These are phyloP conservation scores for Salix exigua DNA, from an alignment of 345 rosid species.

Conservation along the genomic window DNA sequence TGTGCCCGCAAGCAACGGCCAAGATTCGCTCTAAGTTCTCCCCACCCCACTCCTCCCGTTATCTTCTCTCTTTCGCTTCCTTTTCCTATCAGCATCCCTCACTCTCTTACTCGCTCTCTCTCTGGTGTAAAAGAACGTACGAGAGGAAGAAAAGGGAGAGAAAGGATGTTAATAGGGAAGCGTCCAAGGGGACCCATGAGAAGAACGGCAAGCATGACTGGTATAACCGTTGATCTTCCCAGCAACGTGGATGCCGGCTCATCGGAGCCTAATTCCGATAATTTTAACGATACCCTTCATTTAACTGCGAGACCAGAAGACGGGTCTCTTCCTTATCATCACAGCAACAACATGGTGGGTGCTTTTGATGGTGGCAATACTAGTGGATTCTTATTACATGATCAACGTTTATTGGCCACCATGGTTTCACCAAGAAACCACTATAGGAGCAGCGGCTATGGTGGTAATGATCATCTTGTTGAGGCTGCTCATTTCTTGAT, in stretches of 20 bases:
- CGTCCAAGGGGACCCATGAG: conserved; percentile 57
- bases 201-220: conserved; percentile 72
- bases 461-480: not conserved
- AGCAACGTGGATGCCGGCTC: conserved; percentile 17
- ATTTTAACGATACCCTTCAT: not conserved
- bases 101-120: conserved; percentile 14
- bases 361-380: not conserved
- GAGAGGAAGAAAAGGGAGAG: conserved; percentile 11
- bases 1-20: conserved; percentile 53
- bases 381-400: conserved; percentile 4
- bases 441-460: conserved; percentile 7
- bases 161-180: conserved; percentile 64
- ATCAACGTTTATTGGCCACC: conserved; percentile 33
- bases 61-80: conserved; percentile 2
- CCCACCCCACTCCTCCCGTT: conserved; percentile 1
- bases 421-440: conserved; percentile 47
- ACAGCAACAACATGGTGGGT: not conserved
- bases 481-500: conserved; percentile 49
- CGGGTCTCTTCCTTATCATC: not conserved
- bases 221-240: conserved; percentile 40
- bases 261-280: conserved; percentile 28
- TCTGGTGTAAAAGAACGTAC: not conserved
- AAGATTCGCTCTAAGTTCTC: conserved; percentile 33
- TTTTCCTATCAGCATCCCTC: conserved; percentile 2
- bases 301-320: not conserved